phyloP scores from a whole-genome alignment of 345 rosid genomes.

The Syzygium grande region DNA sequence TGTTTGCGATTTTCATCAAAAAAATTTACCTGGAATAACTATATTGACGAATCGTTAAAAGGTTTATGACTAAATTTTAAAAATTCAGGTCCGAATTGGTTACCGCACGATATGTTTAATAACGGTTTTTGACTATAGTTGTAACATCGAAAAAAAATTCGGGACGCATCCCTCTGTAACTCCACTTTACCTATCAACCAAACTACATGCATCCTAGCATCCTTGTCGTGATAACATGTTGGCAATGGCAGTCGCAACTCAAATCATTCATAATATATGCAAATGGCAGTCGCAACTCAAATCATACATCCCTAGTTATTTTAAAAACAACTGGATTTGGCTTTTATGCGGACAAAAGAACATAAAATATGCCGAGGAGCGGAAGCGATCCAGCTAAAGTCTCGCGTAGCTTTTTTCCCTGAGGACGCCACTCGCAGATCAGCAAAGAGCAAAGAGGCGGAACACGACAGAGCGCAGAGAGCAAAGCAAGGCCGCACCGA shows the following conservation, averaged over 20 bases:
- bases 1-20: rapidly evolving
- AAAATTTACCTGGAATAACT: rapidly evolving
- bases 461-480: neutral
- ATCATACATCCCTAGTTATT: too few relatives aligned
- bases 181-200: neutral
- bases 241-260: too few relatives aligned
- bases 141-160: neutral
- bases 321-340: too few relatives aligned
- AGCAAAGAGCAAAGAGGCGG: neutral
- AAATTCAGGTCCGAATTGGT: rapidly evolving
- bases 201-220: neutral
- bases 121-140: neutral
- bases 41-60: rapidly evolving
- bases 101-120: rapidly evolving
- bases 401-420: neutral
- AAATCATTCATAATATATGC: too few relatives aligned
- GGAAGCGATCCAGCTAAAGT: neutral
- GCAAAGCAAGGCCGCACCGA: neutral
- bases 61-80: neutral
- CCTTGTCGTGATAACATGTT: too few relatives aligned
- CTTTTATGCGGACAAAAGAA: neutral
- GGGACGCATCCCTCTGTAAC: neutral
- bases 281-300: too few relatives aligned
- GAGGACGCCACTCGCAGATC: neutral
- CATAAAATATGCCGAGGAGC: neutral